These are phyloP conservation scores for Microbotryomycetes sp. DNA, from an alignment of 1,284 basidiomycete genomes.

Conservation along the genomic window DNA sequence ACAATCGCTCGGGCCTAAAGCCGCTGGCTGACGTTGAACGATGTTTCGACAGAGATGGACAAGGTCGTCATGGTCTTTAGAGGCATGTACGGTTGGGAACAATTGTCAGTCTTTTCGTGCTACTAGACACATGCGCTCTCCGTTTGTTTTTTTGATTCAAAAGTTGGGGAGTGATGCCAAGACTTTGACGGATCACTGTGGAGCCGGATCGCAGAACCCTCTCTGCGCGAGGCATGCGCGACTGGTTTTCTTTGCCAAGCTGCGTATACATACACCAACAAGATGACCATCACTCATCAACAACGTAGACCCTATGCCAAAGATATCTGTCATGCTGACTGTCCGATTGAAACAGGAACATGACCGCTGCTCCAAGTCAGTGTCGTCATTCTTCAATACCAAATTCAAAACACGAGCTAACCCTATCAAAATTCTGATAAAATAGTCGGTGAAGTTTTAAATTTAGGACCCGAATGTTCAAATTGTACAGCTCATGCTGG, in stretches of 20 bases:
- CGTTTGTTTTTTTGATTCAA: no score
- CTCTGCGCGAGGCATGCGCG: not conserved
- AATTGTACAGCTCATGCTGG: constrained; percentile 35
- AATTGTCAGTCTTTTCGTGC: constrained; percentile 10
- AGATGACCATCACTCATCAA: no score
- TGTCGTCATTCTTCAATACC: not conserved
- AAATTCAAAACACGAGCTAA: no score
- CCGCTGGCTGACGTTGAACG: no score
- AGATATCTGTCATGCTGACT: not conserved
- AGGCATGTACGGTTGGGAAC: constrained; percentile 25
- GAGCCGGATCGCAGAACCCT: not conserved
- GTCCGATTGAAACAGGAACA: not conserved
- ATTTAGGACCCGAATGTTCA: constrained; percentile 18
- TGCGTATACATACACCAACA: no score
- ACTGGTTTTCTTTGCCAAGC: not conserved
- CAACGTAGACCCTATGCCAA: no score
- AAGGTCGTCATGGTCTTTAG: constrained; percentile 34
- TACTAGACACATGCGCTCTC: not conserved
- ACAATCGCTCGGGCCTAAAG: not conserved
- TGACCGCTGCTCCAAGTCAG: not conserved
- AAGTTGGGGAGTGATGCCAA: no score
- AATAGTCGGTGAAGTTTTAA: constrained; percentile 24
- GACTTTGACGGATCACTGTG: not conserved
- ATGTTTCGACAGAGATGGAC: constrained; percentile 38
- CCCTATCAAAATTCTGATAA: not conserved